Conservation (phyloP, 2,329 filamentous ascomycete species). For the Dothideomycetes sp. region DNA sequence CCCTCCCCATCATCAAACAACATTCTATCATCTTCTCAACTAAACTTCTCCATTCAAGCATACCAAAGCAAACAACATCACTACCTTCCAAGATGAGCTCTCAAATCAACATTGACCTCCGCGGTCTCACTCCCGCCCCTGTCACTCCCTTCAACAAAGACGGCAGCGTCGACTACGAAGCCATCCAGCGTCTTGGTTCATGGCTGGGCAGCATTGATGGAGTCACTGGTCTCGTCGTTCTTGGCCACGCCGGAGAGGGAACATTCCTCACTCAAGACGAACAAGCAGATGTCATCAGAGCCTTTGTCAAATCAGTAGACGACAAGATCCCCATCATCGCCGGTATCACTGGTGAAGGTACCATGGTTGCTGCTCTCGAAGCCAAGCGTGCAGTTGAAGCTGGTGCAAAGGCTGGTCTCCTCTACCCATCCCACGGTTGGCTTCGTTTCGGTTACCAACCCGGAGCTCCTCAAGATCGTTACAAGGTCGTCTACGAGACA, state of each 20-base stretch:
- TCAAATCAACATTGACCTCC: constrained; percentile 33
- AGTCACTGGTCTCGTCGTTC: constrained; percentile 45
- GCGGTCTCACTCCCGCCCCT: constrained; percentile 42
- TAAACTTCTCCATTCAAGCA: no score
- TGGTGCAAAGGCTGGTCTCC: constrained; percentile 42
- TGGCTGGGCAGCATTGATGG: constrained; percentile 45
- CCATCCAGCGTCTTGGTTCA: constrained; percentile 44
- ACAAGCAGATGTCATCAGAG: constrained; percentile 42
- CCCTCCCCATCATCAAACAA: neutral
- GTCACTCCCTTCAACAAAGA: constrained; percentile 44
- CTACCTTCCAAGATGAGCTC: constrained; percentile 7
- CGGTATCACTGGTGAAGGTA: constrained; percentile 46
- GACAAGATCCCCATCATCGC: constrained; percentile 44
- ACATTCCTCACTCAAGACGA: constrained; percentile 45
- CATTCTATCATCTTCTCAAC: no score
- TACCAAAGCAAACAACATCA: no score
- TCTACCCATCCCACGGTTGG: constrained; percentile 48
- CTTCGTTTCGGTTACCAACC: constrained; percentile 47
- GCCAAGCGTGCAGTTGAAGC: constrained; percentile 43
- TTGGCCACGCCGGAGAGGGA: constrained; percentile 47
- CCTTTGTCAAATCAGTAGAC: constrained; percentile 44
- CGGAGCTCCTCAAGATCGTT: constrained; percentile 45
- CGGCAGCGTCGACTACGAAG: constrained; percentile 42
- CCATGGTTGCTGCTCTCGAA: constrained; percentile 44
- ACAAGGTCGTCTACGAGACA: constrained; percentile 42